Evolutionary conservation across 2,329 filamentous ascomycete genomes (phyloP), one percentile per base, ranked within the genome.

Genomic region (Alternaria infectoria): DNA sequence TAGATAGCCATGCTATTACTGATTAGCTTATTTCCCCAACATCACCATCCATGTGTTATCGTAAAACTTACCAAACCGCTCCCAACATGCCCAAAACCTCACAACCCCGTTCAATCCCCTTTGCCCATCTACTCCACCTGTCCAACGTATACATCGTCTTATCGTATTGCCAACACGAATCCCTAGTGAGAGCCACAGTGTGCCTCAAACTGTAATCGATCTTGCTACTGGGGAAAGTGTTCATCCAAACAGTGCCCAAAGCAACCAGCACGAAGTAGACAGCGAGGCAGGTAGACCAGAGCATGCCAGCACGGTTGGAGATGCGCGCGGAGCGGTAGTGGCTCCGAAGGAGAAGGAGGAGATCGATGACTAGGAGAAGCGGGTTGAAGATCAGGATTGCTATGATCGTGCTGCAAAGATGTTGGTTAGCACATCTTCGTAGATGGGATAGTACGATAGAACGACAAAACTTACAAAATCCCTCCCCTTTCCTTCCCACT

Each of bases 281-380:
- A 2, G 36, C 36, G 26, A 59, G 17, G 9, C 28, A 40, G 5
- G 30, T 17, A 2, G 49, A 52, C 28, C 49, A 36, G 2, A 52
- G 36, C 47, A 59, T 52, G 57, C 47, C 57, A 6, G 25, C 23
- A 1, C 57, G 57, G 25, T 59, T 59, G 12, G 57, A 52, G 10
- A 59, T 21, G n/a, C 57, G 10, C 6, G 17, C 17, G 19, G 57
- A 54, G 21, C 25, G 32, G 43, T 19, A 30, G 57, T 43, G 21
- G 47, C 44, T 15, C 3, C 36, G 36, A 54, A 30, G 25, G 6
- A 52, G 7, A 3, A 26, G 25, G 6, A 26, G 47, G n/a, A 28
- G 36, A 28, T 59, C 19, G 19, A 52, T 3, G 32, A 45, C 47
- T 51, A 44, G 32, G 21, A 23, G n/a, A 5, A 49, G 11, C 44